Conservation (phyloP, 495 filamentous ascomycete genomes). For the Hypoxylon trugodes region DNA sequence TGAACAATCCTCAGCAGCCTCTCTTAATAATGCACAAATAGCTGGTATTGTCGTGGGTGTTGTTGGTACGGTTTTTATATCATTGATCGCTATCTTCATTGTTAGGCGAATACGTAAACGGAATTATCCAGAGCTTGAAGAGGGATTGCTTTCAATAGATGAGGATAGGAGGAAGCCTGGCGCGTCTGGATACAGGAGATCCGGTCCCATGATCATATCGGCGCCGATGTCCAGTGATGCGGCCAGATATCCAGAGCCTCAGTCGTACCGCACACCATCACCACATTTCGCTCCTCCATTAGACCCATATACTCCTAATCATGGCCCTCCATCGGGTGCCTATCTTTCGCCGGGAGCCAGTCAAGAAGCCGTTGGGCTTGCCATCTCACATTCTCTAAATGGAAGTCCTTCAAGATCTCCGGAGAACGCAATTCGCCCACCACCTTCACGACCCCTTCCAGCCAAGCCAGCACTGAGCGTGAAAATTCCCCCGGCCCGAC, state of each 20-base stretch:
- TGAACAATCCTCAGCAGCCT: slow-evolving; percentile 9
- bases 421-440: slow-evolving; percentile 7
- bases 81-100: slow-evolving; percentile 52
- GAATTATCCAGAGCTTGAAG: slow-evolving; percentile 48
- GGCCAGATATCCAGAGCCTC: slow-evolving; percentile 14
- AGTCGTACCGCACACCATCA: slow-evolving; percentile 10
- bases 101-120: slow-evolving; percentile 49
- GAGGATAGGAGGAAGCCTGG: slow-evolving; percentile 42
- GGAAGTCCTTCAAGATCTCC: slow-evolving; percentile 25
- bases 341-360: slow-evolving; percentile 25
- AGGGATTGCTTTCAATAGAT: slow-evolving; percentile 48
- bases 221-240: slow-evolving; percentile 19
- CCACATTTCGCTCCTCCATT: slow-evolving; percentile 20
- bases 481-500: slow-evolving; percentile 30
- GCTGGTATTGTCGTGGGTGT: slow-evolving; percentile 58
- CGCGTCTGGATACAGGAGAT: slow-evolving; percentile 22
- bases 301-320: slow-evolving; percentile 19
- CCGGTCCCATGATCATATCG: slow-evolving; percentile 18
- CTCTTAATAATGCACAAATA: slow-evolving; percentile 52
- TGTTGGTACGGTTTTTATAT: slow-evolving; percentile 49
- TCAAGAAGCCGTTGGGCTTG: slow-evolving; percentile 52
- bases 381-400: slow-evolving; percentile 48
- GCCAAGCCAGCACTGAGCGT: slow-evolving; percentile 25
- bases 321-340: slow-evolving; percentile 33
- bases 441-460: slow-evolving; percentile 24